phyloP scores from a whole-genome alignment of 257 asterid species.

The Nicotiana paniculata region DNA sequence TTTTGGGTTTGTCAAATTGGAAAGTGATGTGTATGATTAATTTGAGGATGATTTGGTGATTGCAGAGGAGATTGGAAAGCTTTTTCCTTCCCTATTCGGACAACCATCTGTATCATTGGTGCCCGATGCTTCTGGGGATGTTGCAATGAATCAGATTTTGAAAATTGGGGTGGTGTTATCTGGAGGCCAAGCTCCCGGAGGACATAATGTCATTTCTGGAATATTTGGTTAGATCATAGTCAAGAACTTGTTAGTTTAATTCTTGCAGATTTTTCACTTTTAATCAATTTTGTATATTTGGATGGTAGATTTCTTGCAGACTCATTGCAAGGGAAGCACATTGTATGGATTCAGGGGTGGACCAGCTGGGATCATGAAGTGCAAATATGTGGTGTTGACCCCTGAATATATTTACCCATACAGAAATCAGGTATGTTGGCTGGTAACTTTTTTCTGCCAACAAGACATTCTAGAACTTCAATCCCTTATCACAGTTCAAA shows the following conservation, averaged over 20 bases:
- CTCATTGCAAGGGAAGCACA: conserved; percentile 78
- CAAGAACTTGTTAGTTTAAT: not conserved
- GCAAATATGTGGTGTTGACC: conserved; percentile 69
- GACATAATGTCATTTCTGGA: conserved; percentile 97
- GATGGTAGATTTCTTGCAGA: conserved; percentile 83
- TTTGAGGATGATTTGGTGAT: conserved; percentile 7
- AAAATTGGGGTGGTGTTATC: conserved; percentile 93
- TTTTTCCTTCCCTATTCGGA: conserved; percentile 77
- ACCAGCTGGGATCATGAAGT: conserved; percentile 96
- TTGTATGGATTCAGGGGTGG: conserved; percentile 96
- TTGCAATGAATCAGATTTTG: conserved; percentile 27
- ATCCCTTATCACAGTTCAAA: not conserved
- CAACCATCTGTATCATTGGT: conserved; percentile 86
- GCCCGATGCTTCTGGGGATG: conserved; percentile 41
- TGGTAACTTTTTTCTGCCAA: not conserved
- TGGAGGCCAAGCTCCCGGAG: conserved; percentile 99
- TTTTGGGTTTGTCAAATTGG: not conserved
- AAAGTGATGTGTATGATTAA: not conserved
- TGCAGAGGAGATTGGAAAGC: conserved; percentile 86
- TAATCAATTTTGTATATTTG: not conserved
- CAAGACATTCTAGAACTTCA: not conserved
- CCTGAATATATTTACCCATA: conserved; percentile 85
- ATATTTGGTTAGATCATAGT: conserved; percentile 50
- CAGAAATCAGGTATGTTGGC: conserved; percentile 69
- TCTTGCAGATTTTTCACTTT: not conserved